These are phyloP conservation scores for Choanephora cucurbitarum DNA, from an alignment of 371 early-diverging fungal genomes.

Conservation along the genomic window DNA sequence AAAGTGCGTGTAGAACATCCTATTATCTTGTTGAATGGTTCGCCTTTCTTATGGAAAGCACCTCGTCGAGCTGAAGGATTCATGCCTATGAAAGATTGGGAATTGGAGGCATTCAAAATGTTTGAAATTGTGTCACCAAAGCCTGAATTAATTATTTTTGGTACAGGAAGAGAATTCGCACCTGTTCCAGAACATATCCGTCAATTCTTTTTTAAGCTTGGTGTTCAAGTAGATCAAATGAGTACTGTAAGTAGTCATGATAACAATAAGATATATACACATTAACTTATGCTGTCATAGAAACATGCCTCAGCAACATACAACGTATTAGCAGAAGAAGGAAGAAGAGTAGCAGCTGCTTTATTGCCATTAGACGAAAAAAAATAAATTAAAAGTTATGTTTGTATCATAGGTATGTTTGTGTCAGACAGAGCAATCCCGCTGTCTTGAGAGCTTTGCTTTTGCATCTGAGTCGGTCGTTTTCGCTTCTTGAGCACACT, in stretches of 20 bases:
- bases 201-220: constrained; percentile 50
- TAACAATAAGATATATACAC: background rate
- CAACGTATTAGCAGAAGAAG: constrained; percentile 66
- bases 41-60: constrained; percentile 52
- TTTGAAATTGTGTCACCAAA: constrained; percentile 53
- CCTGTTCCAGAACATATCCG: constrained; percentile 57
- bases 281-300: too few species aligned
- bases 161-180: constrained; percentile 57
- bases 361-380: constrained; percentile 48
- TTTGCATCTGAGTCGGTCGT: background rate
- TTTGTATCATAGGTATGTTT: background rate
- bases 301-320: constrained; percentile 66
- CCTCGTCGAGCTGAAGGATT: constrained; percentile 28
- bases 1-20: constrained; percentile 46
- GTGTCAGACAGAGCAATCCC: constrained; percentile 6
- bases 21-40: constrained; percentile 50
- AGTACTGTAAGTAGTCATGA: constrained; percentile 48
- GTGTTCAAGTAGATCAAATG: constrained; percentile 68
- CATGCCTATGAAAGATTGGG: constrained; percentile 40
- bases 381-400: constrained; percentile 8
- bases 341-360: constrained; percentile 61
- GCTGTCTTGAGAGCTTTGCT: background rate
- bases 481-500: constrained; percentile 21
- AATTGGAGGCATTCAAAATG: constrained; percentile 44
- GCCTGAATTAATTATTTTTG: constrained; percentile 59